Percentiles rank a stretch among this genome's conserved stretches.
Conservation (phyloP, 2,329 filamentous ascomycete species). For the Alternaria longipes region DNA sequence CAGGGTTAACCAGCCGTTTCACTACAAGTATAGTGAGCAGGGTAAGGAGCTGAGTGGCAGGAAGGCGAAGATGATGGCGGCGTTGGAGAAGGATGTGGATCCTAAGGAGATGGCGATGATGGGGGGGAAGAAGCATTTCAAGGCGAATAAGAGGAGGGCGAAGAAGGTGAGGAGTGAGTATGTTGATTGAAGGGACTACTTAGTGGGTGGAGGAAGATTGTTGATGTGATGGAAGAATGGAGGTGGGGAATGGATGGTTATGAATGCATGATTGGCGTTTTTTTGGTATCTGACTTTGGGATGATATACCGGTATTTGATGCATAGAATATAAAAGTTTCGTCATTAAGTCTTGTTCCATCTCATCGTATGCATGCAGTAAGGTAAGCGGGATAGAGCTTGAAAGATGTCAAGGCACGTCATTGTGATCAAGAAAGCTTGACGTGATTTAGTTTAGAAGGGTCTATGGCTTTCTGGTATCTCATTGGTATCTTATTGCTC, state of each 20-base stretch:
- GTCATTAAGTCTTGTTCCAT: too few species aligned
- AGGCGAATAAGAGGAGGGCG: slow-evolving; percentile 74
- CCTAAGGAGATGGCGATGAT: slow-evolving; percentile 75
- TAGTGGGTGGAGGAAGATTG: too few species aligned
- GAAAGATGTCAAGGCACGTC: too few species aligned
- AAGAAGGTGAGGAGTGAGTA: slow-evolving; percentile 59
- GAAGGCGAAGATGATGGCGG: slow-evolving; percentile 82
- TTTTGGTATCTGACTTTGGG: background rate
- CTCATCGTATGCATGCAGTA: too few species aligned
- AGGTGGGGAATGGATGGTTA: background rate
- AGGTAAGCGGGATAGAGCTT: too few species aligned
- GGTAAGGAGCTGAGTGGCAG: slow-evolving; percentile 83
- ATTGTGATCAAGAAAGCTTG: too few species aligned
- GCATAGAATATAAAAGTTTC: slow-evolving; percentile 5
- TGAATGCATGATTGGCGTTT: slow-evolving; percentile 20
- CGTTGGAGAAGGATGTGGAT: slow-evolving; percentile 85
- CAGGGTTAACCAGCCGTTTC: slow-evolving; percentile 82
- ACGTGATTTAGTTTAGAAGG: too few species aligned
- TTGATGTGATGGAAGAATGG: too few species aligned
- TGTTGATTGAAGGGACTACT: slow-evolving; percentile 16
- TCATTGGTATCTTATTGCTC: too few species aligned
- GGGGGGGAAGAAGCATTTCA: slow-evolving; percentile 93
- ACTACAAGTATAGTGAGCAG: slow-evolving; percentile 86
- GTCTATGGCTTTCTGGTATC: too few species aligned
- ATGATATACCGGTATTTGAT: slow-evolving; percentile 4